Conservation (phyloP, 2,329 filamentous ascomycete genomes). For the Aspergillus intermedius region DNA sequence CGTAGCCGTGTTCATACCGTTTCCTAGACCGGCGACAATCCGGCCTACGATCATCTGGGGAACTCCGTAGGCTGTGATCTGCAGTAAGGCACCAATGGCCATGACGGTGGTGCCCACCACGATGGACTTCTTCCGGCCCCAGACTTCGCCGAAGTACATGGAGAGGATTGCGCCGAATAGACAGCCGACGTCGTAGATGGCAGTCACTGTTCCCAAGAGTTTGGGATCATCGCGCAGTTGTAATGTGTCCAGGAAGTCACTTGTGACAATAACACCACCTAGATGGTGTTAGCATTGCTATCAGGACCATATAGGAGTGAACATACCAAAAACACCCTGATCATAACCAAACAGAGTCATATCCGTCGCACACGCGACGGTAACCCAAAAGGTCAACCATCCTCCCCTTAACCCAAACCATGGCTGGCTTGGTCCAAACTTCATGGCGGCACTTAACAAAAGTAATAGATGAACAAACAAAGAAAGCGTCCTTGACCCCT, state of each 20-base stretch:
- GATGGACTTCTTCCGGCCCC: conserved; percentile 20
- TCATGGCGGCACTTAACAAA: neutral
- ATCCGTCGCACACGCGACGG: conserved; percentile 14
- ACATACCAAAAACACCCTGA: conserved; percentile 6
- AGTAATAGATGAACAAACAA: neutral
- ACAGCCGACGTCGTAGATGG: conserved; percentile 21
- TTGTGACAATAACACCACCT: conserved; percentile 19
- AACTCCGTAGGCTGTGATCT: conserved; percentile 20
- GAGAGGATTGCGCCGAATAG: conserved; percentile 18
- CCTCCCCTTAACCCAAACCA: conserved; percentile 15
- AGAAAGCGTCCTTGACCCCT: neutral
- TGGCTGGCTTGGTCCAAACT: neutral
- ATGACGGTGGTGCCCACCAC: conserved; percentile 13
- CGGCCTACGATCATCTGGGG: conserved; percentile 39
- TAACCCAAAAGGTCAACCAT: conserved; percentile 18
- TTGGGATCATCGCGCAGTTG: conserved; percentile 4
- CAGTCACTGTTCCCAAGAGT: conserved; percentile 4
- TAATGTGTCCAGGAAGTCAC: conserved; percentile 15
- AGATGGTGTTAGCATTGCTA: conserved; percentile 4
- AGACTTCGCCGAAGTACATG: conserved; percentile 14
- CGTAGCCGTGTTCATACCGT: conserved; percentile 44
- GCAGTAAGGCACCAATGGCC: conserved; percentile 21
- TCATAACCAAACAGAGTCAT: conserved; percentile 18
- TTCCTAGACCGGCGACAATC: conserved; percentile 42
- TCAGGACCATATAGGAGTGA: neutral